Evolutionary conservation across 2,329 filamentous ascomycete species (phyloP), one percentile per base, ranked within the genome.

Genomic region (Myriosclerotinia scirpicola): DNA sequence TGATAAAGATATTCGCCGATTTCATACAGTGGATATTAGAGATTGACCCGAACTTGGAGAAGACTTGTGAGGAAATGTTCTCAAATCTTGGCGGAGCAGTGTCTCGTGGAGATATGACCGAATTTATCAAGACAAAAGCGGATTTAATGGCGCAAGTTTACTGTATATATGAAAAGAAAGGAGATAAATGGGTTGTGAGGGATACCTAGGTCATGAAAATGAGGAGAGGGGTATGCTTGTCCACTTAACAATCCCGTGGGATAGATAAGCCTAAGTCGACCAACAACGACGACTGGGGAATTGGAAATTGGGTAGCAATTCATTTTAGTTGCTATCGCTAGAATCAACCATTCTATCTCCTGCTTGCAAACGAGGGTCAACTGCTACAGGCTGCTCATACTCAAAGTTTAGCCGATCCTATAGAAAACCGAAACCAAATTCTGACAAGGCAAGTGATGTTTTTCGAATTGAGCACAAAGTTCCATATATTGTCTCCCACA

Each of bases 281-380:
- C 53, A 54, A 36, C 14, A 34, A 34, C 4, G 53, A 54, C 30
- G 36, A 54, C 53, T 54, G 30, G 30, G 30, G 30, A 54, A 54
- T 54, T 38, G 53, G 53, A 54, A 54, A 54, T 38, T 54, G 53
- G 53, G 53, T 54, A 54, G 53, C 30, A 54, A 54, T 36, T 54
- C 53, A 54, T 54, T 26, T 54, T 54, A 54, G 30, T 54, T 54
- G 34, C 44, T 20, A 46, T 46, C 44, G 6, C 44, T 46, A 46
- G 20, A 46, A 46, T 46, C 44, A 46, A 46, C 20, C n/a, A n/a
- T n/a, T 46, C 44, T 15, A 46, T 46, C 44, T 46, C 44, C 44
- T 46, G 17, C 44, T 46, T 46, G n/a, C n/a, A n/a, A n/a, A n/a
- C n/a, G 44, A 46, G 44, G 15, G 44, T 46, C 17, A 46, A 34